Evolutionary conservation across 345 rosid species (phyloP), one percentile per base, ranked within the genome.

Genomic region (Physaria fendleri): DNA sequence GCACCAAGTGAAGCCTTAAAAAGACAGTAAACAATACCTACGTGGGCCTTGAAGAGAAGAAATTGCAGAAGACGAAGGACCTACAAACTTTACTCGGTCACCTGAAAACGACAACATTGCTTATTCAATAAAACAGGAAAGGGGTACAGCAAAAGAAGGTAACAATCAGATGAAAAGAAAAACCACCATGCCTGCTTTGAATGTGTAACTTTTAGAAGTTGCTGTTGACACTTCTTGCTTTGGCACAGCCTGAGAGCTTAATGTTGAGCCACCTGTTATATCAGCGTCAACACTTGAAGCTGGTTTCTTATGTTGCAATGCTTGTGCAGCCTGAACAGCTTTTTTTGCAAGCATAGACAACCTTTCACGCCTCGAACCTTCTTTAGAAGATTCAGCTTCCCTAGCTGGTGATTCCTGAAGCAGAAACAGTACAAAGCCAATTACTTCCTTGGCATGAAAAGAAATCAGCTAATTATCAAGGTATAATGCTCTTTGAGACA

Each of bases 221-320:
- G 96, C 99, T 24, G 97, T 93, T 40, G 95, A 89, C 34, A 79
- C 76, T 74, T 93, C 99, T 56, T 83, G 97, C 92, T 75, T 89
- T 60, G 77, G 88, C 64, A 74, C 60, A 47, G 88, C 82, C 55
- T 81, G 97, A 45, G 90, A 78, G 69, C 83, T 74, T 55, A 82
- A 27, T 30, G 85, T 64, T 43, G 96, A 87, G 25, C 96, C 90
- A 54, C 99, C 96, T 14, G 86, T 87, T 39, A 87, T 87, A 68
- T 82, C 88, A 65, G 95, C 97, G 71, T 93, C 97, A 29, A 87
- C 90, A 61, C 97, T 93, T 43, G 97, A 93, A 66, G 90, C 78
- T 56, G 96, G 96, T 62, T 80, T 85, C 82, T 80, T 89, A 54
- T 81, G 84, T 35, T 81, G 88, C 59, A 78, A 61, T 49, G 82